phyloP scores from a whole-genome alignment of 2,329 filamentous ascomycete species.

The Neofusicoccum laricinum region DNA sequence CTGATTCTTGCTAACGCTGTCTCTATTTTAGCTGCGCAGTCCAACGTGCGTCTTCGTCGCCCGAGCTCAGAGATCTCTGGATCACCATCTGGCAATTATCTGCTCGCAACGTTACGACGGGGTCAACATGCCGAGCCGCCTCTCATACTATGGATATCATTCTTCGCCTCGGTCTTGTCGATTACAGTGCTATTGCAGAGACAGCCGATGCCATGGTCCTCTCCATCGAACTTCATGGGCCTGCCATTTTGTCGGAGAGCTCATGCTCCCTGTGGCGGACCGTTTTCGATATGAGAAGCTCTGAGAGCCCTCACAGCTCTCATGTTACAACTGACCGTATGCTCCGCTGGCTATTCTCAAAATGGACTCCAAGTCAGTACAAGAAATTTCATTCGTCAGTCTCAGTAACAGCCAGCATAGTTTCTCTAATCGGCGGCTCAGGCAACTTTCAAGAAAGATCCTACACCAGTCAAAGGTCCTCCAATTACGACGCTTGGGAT shows the following conservation, averaged over 20 bases:
- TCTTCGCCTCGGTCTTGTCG: constrained; percentile 62
- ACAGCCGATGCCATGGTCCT: constrained; percentile 70
- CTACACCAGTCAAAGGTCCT: constrained; percentile 63
- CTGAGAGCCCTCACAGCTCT: constrained; percentile 66
- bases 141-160: constrained; percentile 70
- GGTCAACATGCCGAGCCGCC: constrained; percentile 71
- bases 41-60: constrained; percentile 40
- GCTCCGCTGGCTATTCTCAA: constrained; percentile 76
- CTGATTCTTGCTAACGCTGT: background rate
- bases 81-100: constrained; percentile 72
- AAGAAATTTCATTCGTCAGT: background rate
- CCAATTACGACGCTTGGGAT: constrained; percentile 63
- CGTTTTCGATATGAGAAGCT: constrained; percentile 64
- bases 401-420: constrained; percentile 17
- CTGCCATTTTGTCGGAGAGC: constrained; percentile 74
- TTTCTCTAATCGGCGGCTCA: constrained; percentile 17
- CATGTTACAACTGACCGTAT: constrained; percentile 67
- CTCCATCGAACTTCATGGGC: constrained; percentile 78
- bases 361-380: constrained; percentile 74
- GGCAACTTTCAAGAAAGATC: constrained; percentile 56
- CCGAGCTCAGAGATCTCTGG: constrained; percentile 57
- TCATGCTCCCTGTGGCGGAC: constrained; percentile 70
- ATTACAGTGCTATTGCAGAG: constrained; percentile 65
- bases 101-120: constrained; percentile 66
- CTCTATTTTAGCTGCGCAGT: constrained; percentile 43